Evolutionary conservation across 139 green algal genomes (phyloP).

Genomic region (Mesostigma viride): DNA sequence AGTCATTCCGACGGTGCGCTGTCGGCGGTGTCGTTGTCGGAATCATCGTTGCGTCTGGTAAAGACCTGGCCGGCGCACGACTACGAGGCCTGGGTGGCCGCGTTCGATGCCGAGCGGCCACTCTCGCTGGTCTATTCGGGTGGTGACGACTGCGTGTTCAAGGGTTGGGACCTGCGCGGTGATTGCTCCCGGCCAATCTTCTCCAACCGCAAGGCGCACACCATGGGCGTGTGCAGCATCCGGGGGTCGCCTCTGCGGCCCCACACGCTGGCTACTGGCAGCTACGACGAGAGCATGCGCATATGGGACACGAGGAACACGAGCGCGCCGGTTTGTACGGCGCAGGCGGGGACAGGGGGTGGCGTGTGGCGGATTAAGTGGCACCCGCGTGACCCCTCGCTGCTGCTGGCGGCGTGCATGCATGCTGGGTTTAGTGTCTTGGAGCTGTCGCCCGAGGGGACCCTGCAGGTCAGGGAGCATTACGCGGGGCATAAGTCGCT

Average conservation of each 20-base stretch:
- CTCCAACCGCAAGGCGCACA: constrained; percentile 45
- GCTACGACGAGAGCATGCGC: constrained; percentile 72
- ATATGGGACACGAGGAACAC: constrained; percentile 25
- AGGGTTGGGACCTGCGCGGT: constrained; percentile 23
- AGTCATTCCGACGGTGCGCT: constrained; percentile 16
- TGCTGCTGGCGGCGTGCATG: constrained; percentile 31
- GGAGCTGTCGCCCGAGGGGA: neutral
- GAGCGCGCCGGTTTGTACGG: constrained; percentile 5
- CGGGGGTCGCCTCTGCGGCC: constrained; percentile 25
- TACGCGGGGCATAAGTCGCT: constrained; percentile 49
- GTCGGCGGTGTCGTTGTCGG: neutral
- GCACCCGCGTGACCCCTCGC: constrained; percentile 22
- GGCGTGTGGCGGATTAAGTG: constrained; percentile 37
- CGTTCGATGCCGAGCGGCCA: constrained; percentile 20
- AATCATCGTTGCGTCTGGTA: constrained; percentile 1
- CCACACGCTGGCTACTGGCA: constrained; percentile 61
- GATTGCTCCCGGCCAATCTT: constrained; percentile 22
- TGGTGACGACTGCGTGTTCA: constrained; percentile 27
- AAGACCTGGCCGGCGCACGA: constrained; percentile 13
- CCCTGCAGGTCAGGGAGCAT: constrained; percentile 15
- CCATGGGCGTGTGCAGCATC: constrained; percentile 73
- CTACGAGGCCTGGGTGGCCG: constrained; percentile 19
- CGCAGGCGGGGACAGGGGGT: constrained; percentile 16
- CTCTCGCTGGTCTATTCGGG: constrained; percentile 23
- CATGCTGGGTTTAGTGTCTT: constrained; percentile 31